Percentiles rank a stretch among this genome's conserved stretches.
Evolutionary conservation across 345 rosid species (phyloP).

Genomic region (Syzygium aromaticum): DNA sequence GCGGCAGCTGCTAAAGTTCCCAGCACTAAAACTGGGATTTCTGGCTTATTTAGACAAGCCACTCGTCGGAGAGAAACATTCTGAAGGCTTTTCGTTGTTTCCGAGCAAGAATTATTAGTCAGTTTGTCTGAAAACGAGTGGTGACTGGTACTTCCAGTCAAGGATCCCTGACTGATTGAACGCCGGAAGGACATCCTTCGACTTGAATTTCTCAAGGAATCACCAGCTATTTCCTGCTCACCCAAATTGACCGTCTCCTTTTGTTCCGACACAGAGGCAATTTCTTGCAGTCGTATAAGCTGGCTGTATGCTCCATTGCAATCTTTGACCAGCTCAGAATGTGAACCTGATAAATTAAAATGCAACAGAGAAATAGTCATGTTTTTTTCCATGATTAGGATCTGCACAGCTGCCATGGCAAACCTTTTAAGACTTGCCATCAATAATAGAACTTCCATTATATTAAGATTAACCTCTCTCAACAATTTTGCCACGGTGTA

Average conservation of each 20-base stretch:
- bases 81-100: slow-evolving; percentile 2
- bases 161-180: slow-evolving; percentile 26
- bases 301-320: slow-evolving; percentile 34
- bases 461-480: slow-evolving; percentile 27
- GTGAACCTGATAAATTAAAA: slow-evolving; percentile 15
- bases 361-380: not conserved
- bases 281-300: slow-evolving; percentile 29
- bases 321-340: slow-evolving; percentile 23
- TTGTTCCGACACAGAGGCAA: slow-evolving; percentile 6
- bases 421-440: not conserved
- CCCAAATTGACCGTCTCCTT: slow-evolving; percentile 1
- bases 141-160: slow-evolving; percentile 21
- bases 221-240: not conserved
- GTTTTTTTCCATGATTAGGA: not conserved
- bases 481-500: slow-evolving; percentile 23
- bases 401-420: not conserved
- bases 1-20: slow-evolving; percentile 45
- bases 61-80: slow-evolving; percentile 38
- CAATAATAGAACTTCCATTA: not conserved
- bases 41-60: slow-evolving; percentile 61
- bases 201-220: slow-evolving; percentile 16
- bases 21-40: slow-evolving; percentile 41
- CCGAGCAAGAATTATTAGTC: not conserved
- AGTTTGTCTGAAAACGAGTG: slow-evolving; percentile 11
- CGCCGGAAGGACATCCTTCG: slow-evolving; percentile 2